Conservation (phyloP, 768 basidiomycete genomes). For the Russula foetens region DNA sequence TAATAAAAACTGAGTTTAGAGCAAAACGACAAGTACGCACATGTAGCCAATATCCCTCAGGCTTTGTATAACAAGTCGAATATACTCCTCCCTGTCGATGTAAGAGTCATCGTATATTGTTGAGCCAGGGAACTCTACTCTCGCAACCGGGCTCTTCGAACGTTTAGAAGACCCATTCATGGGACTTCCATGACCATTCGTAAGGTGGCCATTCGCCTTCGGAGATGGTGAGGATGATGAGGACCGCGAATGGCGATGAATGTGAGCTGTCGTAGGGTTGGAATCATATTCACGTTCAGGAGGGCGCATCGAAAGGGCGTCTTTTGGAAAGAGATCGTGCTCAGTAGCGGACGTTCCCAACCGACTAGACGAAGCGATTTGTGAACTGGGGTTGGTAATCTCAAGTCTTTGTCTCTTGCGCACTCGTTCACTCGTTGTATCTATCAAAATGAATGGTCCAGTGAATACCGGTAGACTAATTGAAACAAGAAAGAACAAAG, state of each 20-base stretch:
- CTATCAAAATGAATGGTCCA: neutral
- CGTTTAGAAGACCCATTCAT: slow-evolving; percentile 42
- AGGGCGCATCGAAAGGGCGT: slow-evolving; percentile 18
- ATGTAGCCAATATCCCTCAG: slow-evolving; percentile 76
- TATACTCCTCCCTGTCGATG: slow-evolving; percentile 85
- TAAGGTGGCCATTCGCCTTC: slow-evolving; percentile 15
- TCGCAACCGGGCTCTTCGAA: slow-evolving; percentile 40
- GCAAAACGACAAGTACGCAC: slow-evolving; percentile 27
- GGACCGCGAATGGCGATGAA: slow-evolving; percentile 11
- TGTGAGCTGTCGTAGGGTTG: slow-evolving; percentile 11
- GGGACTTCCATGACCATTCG: slow-evolving; percentile 30
- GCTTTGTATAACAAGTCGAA: slow-evolving; percentile 82
- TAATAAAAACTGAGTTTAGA: slow-evolving; percentile 1
- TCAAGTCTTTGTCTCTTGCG: slow-evolving; percentile 66
- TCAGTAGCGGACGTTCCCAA: slow-evolving; percentile 19
- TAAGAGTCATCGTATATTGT: slow-evolving; percentile 70
- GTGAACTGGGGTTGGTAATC: slow-evolving; percentile 29
- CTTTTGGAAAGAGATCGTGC: slow-evolving; percentile 18
- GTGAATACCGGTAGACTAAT: neutral
- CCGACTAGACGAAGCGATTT: slow-evolving; percentile 30
- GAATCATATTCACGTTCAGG: slow-evolving; percentile 18
- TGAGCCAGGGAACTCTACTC: slow-evolving; percentile 63
- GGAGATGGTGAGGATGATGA: slow-evolving; percentile 10
- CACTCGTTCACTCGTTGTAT: slow-evolving; percentile 28
- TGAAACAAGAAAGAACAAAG: neutral